Percentiles rank a stretch among this genome's conserved stretches.
These are phyloP conservation scores for Candida peoriensis DNA, from an alignment of 805 yeast genomes.

Conservation along the genomic window DNA sequence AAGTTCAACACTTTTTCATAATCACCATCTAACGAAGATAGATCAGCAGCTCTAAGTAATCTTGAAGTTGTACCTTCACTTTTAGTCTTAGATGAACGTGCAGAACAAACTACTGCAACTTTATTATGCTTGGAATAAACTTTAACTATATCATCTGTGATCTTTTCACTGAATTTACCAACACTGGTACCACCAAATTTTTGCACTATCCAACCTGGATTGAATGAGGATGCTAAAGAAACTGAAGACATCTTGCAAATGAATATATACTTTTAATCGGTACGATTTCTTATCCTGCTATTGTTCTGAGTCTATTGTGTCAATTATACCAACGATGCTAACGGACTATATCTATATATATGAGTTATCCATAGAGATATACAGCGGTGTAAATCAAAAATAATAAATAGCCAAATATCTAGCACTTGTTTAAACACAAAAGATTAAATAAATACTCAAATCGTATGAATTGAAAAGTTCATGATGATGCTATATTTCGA, in stretches of 20 bases:
- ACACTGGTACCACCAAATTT: slow-evolving; percentile 98
- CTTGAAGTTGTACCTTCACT: slow-evolving; percentile 95
- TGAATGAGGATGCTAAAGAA: slow-evolving; percentile 14
- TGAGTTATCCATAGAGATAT: too few species aligned
- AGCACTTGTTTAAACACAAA: too few species aligned
- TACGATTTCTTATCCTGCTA: too few species aligned
- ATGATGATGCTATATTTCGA: too few species aligned
- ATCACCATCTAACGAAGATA: slow-evolving; percentile 57
- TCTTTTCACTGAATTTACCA: slow-evolving; percentile 86
- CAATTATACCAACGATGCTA: too few species aligned
- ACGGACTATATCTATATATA: too few species aligned
- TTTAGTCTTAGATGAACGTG: slow-evolving; percentile 86
- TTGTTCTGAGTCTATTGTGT: too few species aligned
- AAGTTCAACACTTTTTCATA: slow-evolving; percentile 55
- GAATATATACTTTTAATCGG: too few species aligned
- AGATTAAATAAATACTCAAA: too few species aligned
- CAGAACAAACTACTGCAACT: slow-evolving; percentile 95
- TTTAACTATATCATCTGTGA: slow-evolving; percentile 79
- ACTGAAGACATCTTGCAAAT: slow-evolving; percentile 18
- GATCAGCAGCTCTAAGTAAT: slow-evolving; percentile 76
- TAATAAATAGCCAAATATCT: too few species aligned
- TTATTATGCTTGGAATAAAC: slow-evolving; percentile 52
- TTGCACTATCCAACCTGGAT: slow-evolving; percentile 69
- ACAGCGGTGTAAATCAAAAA: too few species aligned
- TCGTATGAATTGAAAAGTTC: too few species aligned